A percentile compares a stretch with the other conserved stretches of the same genome.
Conservation (phyloP, 2,329 filamentous ascomycete species). For the Corinectria fuckeliana region DNA sequence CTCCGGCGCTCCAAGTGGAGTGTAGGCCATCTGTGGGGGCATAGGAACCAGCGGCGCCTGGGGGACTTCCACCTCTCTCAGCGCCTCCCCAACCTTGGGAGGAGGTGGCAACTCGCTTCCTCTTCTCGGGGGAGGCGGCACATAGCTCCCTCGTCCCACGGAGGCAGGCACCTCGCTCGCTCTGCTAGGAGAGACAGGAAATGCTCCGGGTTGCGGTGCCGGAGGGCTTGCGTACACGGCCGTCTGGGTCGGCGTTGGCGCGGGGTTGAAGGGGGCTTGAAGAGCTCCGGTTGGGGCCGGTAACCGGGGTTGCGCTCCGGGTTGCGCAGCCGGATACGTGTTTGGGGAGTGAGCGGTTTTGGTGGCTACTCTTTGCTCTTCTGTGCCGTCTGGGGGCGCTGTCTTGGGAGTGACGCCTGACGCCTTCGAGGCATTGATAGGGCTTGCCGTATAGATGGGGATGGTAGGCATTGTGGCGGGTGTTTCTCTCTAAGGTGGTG, state of each 20-base stretch:
- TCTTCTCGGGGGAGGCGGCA: slow-evolving; percentile 52
- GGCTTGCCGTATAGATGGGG: slow-evolving; percentile 64
- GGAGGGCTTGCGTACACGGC: slow-evolving; percentile 50
- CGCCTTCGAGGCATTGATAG: slow-evolving; percentile 64
- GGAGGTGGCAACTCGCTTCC: slow-evolving; percentile 53
- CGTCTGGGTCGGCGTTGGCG: slow-evolving; percentile 52
- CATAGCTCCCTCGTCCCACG: slow-evolving; percentile 34
- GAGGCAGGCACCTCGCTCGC: slow-evolving; percentile 53
- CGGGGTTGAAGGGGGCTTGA: slow-evolving; percentile 43
- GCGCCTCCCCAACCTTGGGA: slow-evolving; percentile 57
- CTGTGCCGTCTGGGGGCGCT: slow-evolving; percentile 32
- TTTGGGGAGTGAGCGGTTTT: slow-evolving; percentile 40
- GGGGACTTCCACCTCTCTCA: slow-evolving; percentile 44
- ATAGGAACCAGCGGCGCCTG: slow-evolving; percentile 51
- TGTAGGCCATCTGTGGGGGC: slow-evolving; percentile 56
- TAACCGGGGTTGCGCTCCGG: slow-evolving; percentile 43
- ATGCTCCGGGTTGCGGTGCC: slow-evolving; percentile 63
- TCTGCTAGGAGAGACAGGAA: slow-evolving; percentile 51
- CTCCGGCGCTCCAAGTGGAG: slow-evolving; percentile 52
- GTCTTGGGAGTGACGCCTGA: slow-evolving; percentile 57
- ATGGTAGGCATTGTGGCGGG: slow-evolving; percentile 63
- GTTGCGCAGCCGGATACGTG: slow-evolving; percentile 38
- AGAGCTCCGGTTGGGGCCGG: slow-evolving; percentile 51
- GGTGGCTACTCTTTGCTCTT: slow-evolving; percentile 29
- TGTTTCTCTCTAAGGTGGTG: background rate